A percentile compares a stretch with the other conserved stretches of the same genome.
Evolutionary conservation across 2,329 filamentous ascomycete genomes (phyloP).

Genomic region (Pseudophaeomoniella oleicola): DNA sequence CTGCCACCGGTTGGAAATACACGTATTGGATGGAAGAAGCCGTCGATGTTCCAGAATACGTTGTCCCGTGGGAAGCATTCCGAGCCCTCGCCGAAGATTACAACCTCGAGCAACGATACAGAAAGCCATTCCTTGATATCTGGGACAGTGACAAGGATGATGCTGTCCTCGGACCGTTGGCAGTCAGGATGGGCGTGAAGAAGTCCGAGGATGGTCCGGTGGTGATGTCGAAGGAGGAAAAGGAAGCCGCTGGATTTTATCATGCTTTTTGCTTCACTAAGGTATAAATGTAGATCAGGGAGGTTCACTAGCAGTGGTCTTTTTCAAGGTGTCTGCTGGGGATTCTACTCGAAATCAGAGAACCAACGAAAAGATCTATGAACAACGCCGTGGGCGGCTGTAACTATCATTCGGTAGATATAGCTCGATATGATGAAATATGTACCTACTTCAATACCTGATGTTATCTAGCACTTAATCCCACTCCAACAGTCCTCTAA

Average conservation of each 20-base stretch:
- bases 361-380: too few species aligned
- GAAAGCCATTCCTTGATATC: conserved; percentile 78
- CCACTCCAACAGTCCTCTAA: too few species aligned
- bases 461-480: too few species aligned
- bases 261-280: conserved; percentile 96
- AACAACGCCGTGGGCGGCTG: too few species aligned
- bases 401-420: too few species aligned
- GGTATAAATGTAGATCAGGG: conserved; percentile 37
- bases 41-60: conserved; percentile 93
- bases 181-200: conserved; percentile 89
- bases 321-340: too few species aligned
- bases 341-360: too few species aligned
- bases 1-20: conserved; percentile 96
- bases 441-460: too few species aligned
- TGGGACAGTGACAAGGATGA: conserved; percentile 89
- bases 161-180: conserved; percentile 62
- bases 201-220: conserved; percentile 52
- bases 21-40: conserved; percentile 93
- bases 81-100: conserved; percentile 91
- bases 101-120: conserved; percentile 89
- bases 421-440: too few species aligned
- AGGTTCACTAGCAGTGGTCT: not conserved
- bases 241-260: conserved; percentile 80
- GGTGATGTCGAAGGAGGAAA: conserved; percentile 68
- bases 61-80: conserved; percentile 96